These are phyloP conservation scores for Magnolia kwangsiensis DNA, from an alignment of 164 flowering plant genomes.

Conservation along the genomic window DNA sequence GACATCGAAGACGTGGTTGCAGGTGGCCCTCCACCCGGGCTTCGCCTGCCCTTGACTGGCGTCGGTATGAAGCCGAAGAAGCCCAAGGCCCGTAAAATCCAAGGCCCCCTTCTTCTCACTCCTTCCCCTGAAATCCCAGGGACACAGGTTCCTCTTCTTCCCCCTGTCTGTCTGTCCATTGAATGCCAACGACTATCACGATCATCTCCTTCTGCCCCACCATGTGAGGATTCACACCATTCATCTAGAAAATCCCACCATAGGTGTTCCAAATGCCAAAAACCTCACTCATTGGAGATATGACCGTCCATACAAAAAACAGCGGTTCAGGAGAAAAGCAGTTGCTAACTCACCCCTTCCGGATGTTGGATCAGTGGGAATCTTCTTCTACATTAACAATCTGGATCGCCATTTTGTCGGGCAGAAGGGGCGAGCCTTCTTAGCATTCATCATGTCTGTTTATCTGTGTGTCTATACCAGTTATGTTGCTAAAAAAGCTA, in stretches of 20 bases:
- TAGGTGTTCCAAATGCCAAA: not conserved
- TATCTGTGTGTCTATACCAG: not conserved
- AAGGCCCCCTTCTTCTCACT: constrained; percentile 6
- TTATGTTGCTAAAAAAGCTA: not conserved
- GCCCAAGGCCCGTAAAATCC: constrained; percentile 23
- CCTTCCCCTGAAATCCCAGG: constrained; percentile 62
- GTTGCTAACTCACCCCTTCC: not conserved
- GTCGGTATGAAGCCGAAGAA: constrained; percentile 63
- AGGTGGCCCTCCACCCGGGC: constrained; percentile 78
- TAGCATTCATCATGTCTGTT: not conserved
- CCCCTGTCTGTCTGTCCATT: not conserved
- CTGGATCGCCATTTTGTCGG: not conserved
- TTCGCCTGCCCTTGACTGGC: constrained; percentile 57
- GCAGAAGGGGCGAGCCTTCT: not conserved
- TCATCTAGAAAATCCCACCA: not conserved
- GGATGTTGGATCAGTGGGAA: not conserved
- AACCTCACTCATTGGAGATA: no score
- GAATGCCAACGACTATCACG: no score
- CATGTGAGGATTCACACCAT: no score
- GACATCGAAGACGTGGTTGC: constrained; percentile 81
- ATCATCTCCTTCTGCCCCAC: no score
- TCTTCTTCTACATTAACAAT: not conserved
- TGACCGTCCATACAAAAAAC: no score
- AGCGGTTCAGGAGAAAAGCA: no score
- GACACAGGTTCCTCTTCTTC: constrained; percentile 52